Conservation (phyloP, 176 grass and related monocot genomes). For the Thalia dealbata region DNA sequence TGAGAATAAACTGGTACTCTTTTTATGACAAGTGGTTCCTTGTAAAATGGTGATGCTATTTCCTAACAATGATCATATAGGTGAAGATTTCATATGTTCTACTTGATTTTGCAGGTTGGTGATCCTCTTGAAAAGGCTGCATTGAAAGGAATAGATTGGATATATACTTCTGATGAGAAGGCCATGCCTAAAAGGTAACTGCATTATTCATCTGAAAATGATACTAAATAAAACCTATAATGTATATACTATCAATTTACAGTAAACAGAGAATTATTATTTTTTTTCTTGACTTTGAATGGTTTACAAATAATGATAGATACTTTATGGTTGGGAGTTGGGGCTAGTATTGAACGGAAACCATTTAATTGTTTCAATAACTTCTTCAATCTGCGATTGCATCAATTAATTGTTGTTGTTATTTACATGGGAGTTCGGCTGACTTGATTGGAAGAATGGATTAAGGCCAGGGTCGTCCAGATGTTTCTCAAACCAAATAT, state of each 20-base stretch:
- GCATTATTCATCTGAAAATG: slow-evolving; percentile 14
- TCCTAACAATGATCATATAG: background rate
- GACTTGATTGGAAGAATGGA: too few relatives aligned
- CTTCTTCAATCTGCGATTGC: background rate
- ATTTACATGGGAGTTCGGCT: background rate
- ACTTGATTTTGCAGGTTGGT: slow-evolving; percentile 56
- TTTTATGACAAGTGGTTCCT: slow-evolving; percentile 2
- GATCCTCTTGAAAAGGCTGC: slow-evolving; percentile 99
- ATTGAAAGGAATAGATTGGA: slow-evolving; percentile 97
- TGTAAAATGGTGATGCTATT: background rate
- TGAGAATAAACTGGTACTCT: slow-evolving; percentile 85
- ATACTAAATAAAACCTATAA: slow-evolving; percentile 10
- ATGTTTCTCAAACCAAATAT: too few relatives aligned
- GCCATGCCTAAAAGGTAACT: slow-evolving; percentile 77
- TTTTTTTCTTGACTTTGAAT: background rate
- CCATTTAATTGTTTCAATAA: background rate
- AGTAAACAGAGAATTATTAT: background rate
- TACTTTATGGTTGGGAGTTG: background rate
- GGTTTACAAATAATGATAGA: background rate
- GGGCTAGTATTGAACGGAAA: background rate
- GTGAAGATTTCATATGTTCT: background rate
- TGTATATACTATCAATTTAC: slow-evolving; percentile 5
- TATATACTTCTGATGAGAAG: slow-evolving; percentile 97
- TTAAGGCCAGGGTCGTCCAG: too few relatives aligned
- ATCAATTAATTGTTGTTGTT: background rate